These are phyloP conservation scores for Aspergillus cavernicola DNA, from an alignment of 495 filamentous ascomycete genomes.

Conservation along the genomic window DNA sequence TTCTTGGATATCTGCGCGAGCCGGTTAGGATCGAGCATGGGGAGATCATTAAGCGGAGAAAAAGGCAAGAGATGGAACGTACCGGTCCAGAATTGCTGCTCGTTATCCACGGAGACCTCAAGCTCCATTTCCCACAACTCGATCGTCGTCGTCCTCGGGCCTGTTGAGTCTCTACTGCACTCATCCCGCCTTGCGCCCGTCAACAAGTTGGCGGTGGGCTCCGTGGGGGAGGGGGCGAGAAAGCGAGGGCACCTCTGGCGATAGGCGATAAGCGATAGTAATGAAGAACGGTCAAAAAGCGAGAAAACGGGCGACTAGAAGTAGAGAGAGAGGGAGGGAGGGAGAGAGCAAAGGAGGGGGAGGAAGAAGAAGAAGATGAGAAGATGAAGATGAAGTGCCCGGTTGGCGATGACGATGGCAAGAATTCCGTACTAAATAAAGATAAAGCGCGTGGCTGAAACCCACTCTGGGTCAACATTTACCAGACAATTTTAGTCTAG, in stretches of 20 bases:
- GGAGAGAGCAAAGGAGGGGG: background rate
- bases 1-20: conserved; percentile 67
- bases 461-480: background rate
- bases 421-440: conserved; percentile 2
- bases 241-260: background rate
- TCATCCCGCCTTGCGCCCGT: conserved; percentile 39
- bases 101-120: conserved; percentile 73
- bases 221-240: conserved; percentile 4
- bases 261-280: background rate
- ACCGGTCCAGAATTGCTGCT: conserved; percentile 95
- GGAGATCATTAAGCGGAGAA: too few relatives aligned
- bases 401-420: conserved; percentile 8
- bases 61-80: too few relatives aligned
- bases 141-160: conserved; percentile 34
- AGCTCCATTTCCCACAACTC: conserved; percentile 47
- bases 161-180: conserved; percentile 32
- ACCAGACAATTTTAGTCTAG: too few relatives aligned
- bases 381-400: conserved; percentile 7
- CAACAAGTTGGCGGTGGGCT: conserved; percentile 12
- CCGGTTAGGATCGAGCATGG: conserved; percentile 5
- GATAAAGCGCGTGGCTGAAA: conserved; percentile 1
- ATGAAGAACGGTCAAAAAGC: too few relatives aligned
- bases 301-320: background rate
- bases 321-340: background rate
- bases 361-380: background rate